Base-by-base conservation (phyloP, 441 rosid genomes). In the Theobroma grandiflorum region DNA sequence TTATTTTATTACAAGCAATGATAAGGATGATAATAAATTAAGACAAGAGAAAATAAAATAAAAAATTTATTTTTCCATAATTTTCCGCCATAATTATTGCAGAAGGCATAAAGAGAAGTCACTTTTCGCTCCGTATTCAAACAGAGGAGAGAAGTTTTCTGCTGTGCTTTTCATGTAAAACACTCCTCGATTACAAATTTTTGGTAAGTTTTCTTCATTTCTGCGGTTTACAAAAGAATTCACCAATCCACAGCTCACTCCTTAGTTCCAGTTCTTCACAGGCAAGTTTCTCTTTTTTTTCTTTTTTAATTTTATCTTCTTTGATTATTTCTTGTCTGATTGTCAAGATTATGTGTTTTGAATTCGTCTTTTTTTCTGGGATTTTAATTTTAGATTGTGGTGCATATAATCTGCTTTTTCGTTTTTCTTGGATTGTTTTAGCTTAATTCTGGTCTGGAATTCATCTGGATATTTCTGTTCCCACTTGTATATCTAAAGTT, bases 131-230 rank as follows among this genome's bases (percentile, higher is more conserved):
- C 69, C 43, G 37, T 64, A 35, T 45, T 45, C 58, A 11, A 9
- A 35, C 57, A 4, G 52, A 15, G 3, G n/a, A 37, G 73, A 31
- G 53, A 11, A 31, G 9, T 3, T 12, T 11, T n/a, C 5, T 22
- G 8, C 57, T 70, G 47, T 43, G 74, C 74, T 70, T 70, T 37
- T 43, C 57, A 70, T 70, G 57, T 70, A 70, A 49, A 70, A 70
- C 37, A 70, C 72, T 68, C 53, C 12, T n/a, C 35, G 6, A n/a
- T 16, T 31, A 10, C 10, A 43, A 45, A 43, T 22, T 12, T 22
- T 31, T 15, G 18, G 9, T 52, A 6, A 6, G 35, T 52, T 68
- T 22, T 68, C 15, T 18, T 43, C 55, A n/a, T 33, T 33, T 20
- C 4, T 2, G 12, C 33, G 8, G 43, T 37, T 43, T 70, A 2